A percentile compares a stretch with the other conserved stretches of the same genome.
phyloP scores from a whole-genome alignment of 331 rosid species.

The Dryas integrifolia region DNA sequence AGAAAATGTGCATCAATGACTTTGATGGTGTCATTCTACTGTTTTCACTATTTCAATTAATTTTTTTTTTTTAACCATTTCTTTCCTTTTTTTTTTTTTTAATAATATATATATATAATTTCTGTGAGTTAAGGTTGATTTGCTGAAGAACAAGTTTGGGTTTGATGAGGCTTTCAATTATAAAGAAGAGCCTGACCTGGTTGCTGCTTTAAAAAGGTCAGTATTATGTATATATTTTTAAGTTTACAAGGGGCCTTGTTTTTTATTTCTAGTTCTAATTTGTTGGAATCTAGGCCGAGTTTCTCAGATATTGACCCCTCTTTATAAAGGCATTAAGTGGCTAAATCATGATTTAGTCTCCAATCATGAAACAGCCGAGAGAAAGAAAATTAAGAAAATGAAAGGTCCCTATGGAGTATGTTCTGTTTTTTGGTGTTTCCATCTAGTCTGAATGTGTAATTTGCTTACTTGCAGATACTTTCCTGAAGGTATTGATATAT shows the following conservation, averaged over 20 bases:
- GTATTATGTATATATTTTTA: neutral
- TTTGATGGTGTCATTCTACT: neutral
- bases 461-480: conserved; percentile 5
- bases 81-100: too few species aligned
- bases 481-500: conserved; percentile 27
- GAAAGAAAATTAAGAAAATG: neutral
- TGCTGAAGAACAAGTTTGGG: conserved; percentile 20
- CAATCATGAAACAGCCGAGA: neutral
- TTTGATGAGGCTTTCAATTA: conserved; percentile 8
- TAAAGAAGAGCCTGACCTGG: conserved; percentile 22
- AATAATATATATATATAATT: neutral
- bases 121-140: conserved; percentile 11
- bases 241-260: too few species aligned
- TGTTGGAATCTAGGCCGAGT: too few species aligned
- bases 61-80: too few species aligned
- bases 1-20: neutral
- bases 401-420: neutral
- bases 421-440: neutral
- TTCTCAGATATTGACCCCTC: too few species aligned
- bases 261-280: too few species aligned
- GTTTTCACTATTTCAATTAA: neutral
- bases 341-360: neutral
- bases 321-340: neutral
- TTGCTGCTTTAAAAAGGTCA: conserved; percentile 22
- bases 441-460: neutral